Evolutionary conservation across 2,329 filamentous ascomycete species (phyloP), one percentile per base, ranked within the genome.

Genomic region (Tolypocladium sp.): DNA sequence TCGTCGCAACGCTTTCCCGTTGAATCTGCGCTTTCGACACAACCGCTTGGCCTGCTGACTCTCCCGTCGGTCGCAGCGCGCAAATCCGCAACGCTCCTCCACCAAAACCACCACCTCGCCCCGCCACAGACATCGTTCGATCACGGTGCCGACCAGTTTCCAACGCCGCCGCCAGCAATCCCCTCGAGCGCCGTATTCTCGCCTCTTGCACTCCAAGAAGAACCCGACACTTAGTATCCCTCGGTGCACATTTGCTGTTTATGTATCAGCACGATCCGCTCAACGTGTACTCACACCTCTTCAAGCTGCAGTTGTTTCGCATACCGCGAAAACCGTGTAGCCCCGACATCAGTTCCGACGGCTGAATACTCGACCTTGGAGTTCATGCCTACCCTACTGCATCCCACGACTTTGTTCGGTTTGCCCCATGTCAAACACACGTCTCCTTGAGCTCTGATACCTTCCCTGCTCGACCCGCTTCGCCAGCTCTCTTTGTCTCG

Each of bases 261-360:
- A 96, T 96, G 92, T 96, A 96, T 96, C 92, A 92, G 91, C 89
- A 91, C 90, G 89, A 89, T 87, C 76, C 82, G 73, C 85, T 85
- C 86, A 86, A 90, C 89, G 87, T 91, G 87, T 92, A 91, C 87
- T 90, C 88, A 90, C 88, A 93, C 88, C 91, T 91, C 83, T 86
- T 91, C 83, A 91, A 91, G 90, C 91, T 95, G 90, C 91, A 92
- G 86, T 83, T 88, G 85, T 95, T 95, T 90, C 91, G 91, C 86
- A 92, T 90, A 89, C 84, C 87, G 87, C 88, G 90, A 84, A 95
- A 90, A 87, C 90, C 87, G 83, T 91, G 90, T 89, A 92, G 89
- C 82, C 86, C 86, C 77, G 86, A 92, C 79, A 88, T 91, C 78
- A 88, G 86, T 80, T 92, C 90, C 72, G 93, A 94, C 90, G 93